phyloP scores from a whole-genome alignment of 1,284 basidiomycete genomes.

The Malassezia slooffiae region DNA sequence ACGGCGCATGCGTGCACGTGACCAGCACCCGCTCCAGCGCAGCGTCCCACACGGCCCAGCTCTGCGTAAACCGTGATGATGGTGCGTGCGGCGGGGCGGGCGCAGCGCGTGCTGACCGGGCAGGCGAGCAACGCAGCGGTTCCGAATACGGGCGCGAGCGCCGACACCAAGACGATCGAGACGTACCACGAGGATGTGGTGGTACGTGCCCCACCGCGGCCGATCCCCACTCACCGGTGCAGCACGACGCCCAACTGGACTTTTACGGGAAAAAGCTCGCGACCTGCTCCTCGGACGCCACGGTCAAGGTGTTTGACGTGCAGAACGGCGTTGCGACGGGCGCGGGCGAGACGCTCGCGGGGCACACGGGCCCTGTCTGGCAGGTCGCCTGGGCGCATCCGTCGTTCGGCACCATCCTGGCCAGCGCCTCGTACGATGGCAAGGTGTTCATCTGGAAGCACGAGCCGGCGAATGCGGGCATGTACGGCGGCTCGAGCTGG shows the following conservation, averaged over 20 bases:
- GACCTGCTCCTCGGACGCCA: conserved; percentile 90
- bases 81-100: no score
- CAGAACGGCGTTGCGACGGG: conserved; percentile 66
- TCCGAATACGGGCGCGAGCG: conserved; percentile 1
- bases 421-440: conserved; percentile 94
- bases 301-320: conserved; percentile 89
- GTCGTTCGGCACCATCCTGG: conserved; percentile 78
- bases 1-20: no score
- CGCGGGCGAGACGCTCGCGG: conserved; percentile 48
- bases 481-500: conserved; percentile 54
- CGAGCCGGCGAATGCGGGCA: conserved; percentile 21
- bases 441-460: conserved; percentile 99
- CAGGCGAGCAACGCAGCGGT: not conserved
- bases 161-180: conserved; percentile 32
- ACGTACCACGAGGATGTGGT: conserved; percentile 45
- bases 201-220: conserved; percentile 8
- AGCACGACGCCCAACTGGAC: conserved; percentile 90
- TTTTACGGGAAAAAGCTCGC: conserved; percentile 94
- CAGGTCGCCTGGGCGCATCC: conserved; percentile 98
- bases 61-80: no score
- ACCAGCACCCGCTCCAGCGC: no score
- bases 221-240: not conserved
- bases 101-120: no score
- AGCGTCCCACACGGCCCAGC: no score
- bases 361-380: conserved; percentile 92